A percentile compares a stretch with the other conserved stretches of the same genome.
These are phyloP conservation scores for Populus alba DNA, from an alignment of 345 rosid species.

Conservation along the genomic window DNA sequence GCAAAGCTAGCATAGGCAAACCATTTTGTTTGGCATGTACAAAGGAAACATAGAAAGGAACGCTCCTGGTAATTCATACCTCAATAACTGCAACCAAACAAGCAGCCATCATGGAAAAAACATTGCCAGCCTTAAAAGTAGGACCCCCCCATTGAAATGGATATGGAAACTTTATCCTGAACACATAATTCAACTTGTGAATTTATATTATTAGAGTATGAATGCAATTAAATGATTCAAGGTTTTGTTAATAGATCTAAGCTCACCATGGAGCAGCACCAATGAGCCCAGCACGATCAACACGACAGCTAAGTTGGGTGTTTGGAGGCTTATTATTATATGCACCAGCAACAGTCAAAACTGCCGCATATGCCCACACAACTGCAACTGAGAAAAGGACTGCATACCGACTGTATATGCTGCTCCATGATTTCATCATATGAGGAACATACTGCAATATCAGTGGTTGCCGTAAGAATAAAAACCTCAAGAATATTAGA, in stretches of 20 bases:
- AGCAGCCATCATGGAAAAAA: constrained; percentile 74
- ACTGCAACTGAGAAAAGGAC: constrained; percentile 56
- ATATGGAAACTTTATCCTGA: constrained; percentile 79
- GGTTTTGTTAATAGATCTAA: not conserved
- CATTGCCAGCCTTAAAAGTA: constrained; percentile 56
- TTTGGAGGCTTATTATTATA: constrained; percentile 48
- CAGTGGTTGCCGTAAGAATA: not conserved
- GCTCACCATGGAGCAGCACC: constrained; percentile 78
- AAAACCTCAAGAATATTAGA: not conserved
- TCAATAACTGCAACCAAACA: constrained; percentile 64
- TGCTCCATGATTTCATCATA: constrained; percentile 41
- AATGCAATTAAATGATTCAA: not conserved
- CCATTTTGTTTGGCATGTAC: not conserved
- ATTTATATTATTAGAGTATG: not conserved
- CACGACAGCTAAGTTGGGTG: constrained; percentile 77
- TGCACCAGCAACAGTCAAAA: constrained; percentile 79
- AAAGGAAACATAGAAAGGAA: not conserved
- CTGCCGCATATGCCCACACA: constrained; percentile 73
- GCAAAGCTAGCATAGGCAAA: not conserved
- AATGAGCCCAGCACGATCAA: constrained; percentile 83
- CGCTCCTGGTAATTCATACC: constrained; percentile 38
- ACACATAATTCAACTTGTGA: not conserved
- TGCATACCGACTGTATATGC: constrained; percentile 46
- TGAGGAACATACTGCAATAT: constrained; percentile 64
- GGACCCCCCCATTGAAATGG: constrained; percentile 89